Evolutionary conservation across 148 eudicot species (phyloP), one percentile per base, ranked within the genome.

Genomic region (Selenicereus undatus): DNA sequence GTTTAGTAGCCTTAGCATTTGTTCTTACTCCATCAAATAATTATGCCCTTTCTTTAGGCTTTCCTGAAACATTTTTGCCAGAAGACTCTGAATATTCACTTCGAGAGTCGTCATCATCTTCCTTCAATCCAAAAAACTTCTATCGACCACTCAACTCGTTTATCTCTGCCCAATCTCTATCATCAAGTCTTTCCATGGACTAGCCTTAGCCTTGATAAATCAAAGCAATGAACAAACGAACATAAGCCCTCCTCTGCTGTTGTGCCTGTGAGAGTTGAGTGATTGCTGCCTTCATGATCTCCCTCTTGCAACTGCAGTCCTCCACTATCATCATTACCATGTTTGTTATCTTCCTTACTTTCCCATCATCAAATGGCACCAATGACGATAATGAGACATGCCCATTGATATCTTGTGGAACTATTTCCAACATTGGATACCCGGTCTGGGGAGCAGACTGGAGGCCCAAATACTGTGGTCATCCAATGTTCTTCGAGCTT

Each of bases 371-470:
- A 7, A 13, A 17, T 14, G 64, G 78, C 6, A 64, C 4, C 29
- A 35, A 72, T 32, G 30, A 27, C 51, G 24, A 2, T 13, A 73
- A 78, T 21, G 20, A 51, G 18, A 35, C 22, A 16, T 78, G 78
- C 66, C 5, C 52, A n/a, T 5, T 54, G 43, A 30, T 65, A 6
- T 65, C 85, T 6, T 82, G 85, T 66, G 85, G 85, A 39, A 62
- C n/a, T 8, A 5, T 78, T 65, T 3, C 17, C 8, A 65, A 82
- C 22, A 20, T 82, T 30, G 84, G 84, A 50, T 82, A 78, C 27
- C 84, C 84, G 43, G 78, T 82, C 48, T 82, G 84, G 81, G 81
- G 84, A 7, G 21, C 8, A 35, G 78, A n/a, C 10, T 24, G 68
- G 8, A 82, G 85, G 65, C 75, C 81, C 3, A 4, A 18, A 18